phyloP scores from a whole-genome alignment of 371 early-diverging fungal species.

The Blyttiomyces sp. region DNA sequence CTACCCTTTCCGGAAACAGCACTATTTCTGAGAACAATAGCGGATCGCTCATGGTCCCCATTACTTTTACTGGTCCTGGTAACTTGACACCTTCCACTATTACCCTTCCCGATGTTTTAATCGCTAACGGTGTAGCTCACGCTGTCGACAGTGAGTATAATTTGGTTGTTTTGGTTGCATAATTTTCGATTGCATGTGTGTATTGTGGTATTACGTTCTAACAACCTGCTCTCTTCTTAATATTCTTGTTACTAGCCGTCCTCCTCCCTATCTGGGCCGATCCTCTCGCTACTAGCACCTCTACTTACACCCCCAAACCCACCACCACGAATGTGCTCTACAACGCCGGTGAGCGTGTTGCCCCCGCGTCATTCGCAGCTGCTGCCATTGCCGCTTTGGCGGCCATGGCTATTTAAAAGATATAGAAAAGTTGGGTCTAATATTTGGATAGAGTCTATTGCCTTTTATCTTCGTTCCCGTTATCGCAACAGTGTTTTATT shows the following conservation, averaged over 20 bases:
- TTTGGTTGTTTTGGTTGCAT: no score
- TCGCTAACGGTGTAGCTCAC: conserved; percentile 35
- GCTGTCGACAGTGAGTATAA: conserved; percentile 42
- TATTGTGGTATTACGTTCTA: neutral
- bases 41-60: conserved; percentile 17
- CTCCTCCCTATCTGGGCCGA: neutral
- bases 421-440: neutral
- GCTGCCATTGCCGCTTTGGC: conserved; percentile 9
- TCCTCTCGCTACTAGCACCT: neutral
- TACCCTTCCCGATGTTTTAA: conserved; percentile 28
- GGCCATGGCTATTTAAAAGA: neutral
- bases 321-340: neutral
- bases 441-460: neutral
- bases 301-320: neutral
- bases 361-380: neutral
- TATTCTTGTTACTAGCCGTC: neutral
- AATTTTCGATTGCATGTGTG: no score
- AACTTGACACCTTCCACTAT: conserved; percentile 32
- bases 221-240: neutral
- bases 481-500: no score
- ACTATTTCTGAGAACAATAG: conserved; percentile 13
- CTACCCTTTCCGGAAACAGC: conserved; percentile 9
- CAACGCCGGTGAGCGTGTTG: neutral
- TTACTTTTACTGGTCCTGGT: conserved; percentile 26
- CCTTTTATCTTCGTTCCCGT: no score